phyloP scores from a whole-genome alignment of 306 rosid species.

The Lathyrus sativus region DNA sequence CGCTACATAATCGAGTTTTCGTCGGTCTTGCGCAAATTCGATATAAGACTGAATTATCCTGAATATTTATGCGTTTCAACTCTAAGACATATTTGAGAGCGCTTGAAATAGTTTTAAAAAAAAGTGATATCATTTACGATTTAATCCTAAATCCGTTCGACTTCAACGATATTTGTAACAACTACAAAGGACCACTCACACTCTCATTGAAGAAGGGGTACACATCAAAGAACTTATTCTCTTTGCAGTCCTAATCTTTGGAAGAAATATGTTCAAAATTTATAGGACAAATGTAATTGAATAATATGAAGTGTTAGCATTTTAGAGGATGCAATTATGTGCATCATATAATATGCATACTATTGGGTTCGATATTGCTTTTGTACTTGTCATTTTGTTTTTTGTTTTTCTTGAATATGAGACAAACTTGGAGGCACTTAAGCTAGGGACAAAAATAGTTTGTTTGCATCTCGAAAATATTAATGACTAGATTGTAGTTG shows the following conservation, averaged over 20 bases:
- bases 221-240: constrained; percentile 42
- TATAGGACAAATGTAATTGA: constrained; percentile 45
- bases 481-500: constrained; percentile 31
- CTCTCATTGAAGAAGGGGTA: constrained; percentile 91
- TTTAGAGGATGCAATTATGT: constrained; percentile 42
- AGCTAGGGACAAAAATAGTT: constrained; percentile 28
- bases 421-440: constrained; percentile 27
- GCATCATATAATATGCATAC: constrained; percentile 20
- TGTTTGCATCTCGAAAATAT: constrained; percentile 16
- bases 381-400: constrained; percentile 15
- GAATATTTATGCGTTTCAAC: too few species aligned
- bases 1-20: too few species aligned
- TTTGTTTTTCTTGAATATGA: constrained; percentile 25
- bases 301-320: constrained; percentile 40
- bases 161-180: too few species aligned
- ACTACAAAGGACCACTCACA: constrained; percentile 93
- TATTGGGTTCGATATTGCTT: constrained; percentile 37
- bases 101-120: too few species aligned
- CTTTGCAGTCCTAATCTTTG: constrained; percentile 42
- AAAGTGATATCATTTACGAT: too few species aligned
- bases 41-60: too few species aligned
- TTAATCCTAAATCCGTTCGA: too few species aligned
- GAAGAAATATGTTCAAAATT: constrained; percentile 50
- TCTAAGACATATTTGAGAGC: too few species aligned
- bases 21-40: too few species aligned